phyloP scores from a whole-genome alignment of 1,139 yeast genomes.

The Eremothecium sinecaudum region DNA sequence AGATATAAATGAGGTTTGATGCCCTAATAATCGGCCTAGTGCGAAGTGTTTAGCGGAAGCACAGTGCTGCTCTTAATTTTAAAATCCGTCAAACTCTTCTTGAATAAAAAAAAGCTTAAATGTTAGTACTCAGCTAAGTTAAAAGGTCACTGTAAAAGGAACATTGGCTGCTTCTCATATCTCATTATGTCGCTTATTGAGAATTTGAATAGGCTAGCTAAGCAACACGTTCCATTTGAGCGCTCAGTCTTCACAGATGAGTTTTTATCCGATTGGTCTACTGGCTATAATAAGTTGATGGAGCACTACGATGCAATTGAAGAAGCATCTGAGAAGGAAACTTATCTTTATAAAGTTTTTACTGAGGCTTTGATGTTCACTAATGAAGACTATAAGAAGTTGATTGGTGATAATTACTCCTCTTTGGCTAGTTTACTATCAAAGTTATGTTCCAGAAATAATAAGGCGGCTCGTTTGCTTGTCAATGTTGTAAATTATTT shows the following conservation, averaged over 20 bases:
- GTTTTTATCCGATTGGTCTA: constrained; percentile 14
- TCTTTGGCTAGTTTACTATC: constrained; percentile 1
- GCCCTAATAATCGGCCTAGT: too few species aligned
- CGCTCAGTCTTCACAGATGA: constrained; percentile 12
- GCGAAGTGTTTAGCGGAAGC: too few species aligned
- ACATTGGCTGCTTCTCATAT: too few species aligned
- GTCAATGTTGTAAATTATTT: constrained; percentile 9
- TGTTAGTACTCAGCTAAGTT: too few species aligned
- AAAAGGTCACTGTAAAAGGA: too few species aligned
- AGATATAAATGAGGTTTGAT: too few species aligned
- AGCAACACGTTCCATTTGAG: constrained; percentile 4
- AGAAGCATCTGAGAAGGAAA: constrained; percentile 2
- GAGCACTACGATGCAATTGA: constrained; percentile 54
- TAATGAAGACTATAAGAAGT: not conserved
- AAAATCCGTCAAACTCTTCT: too few species aligned
- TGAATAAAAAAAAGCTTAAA: too few species aligned
- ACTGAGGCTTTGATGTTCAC: constrained; percentile 8
- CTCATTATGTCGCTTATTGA: constrained; percentile 5
- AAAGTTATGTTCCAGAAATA: constrained; percentile 4
- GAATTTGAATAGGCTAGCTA: constrained; percentile 12
- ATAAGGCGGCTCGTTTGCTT: constrained; percentile 6
- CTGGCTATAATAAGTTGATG: constrained; percentile 42
- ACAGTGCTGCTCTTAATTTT: too few species aligned
- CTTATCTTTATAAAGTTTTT: constrained; percentile 4
- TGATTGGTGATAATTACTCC: constrained; percentile 2